These are phyloP conservation scores for Pseudohyphozyma bogoriensis DNA, from an alignment of 768 basidiomycete species.

Conservation along the genomic window DNA sequence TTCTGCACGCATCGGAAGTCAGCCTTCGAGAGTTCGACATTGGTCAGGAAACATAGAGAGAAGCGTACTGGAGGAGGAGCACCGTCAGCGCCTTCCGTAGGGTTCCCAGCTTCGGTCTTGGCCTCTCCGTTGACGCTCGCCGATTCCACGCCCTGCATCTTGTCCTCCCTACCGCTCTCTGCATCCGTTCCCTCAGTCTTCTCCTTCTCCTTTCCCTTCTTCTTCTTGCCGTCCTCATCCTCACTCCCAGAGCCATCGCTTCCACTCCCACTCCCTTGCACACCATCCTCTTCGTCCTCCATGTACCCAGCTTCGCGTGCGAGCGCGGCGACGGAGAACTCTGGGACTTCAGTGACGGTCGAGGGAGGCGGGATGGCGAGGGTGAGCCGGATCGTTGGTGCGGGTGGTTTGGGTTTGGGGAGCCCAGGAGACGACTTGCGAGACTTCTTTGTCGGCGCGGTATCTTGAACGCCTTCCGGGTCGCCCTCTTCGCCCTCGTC, in stretches of 20 bases:
- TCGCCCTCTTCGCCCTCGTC: neutral
- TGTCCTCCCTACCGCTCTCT: neutral
- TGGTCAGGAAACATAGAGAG: no score
- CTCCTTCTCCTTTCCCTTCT: neutral
- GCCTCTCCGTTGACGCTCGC: neutral
- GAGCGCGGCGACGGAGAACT: conserved; percentile 17
- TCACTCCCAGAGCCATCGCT: conserved; percentile 13
- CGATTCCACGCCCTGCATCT: conserved; percentile 6
- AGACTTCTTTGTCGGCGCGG: no score
- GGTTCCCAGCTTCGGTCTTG: neutral
- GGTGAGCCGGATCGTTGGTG: conserved; percentile 12
- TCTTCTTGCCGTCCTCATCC: conserved; percentile 5
- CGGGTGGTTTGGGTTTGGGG: conserved; percentile 3
- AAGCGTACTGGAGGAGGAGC: neutral
- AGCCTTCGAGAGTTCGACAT: no score
- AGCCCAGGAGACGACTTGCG: conserved; percentile 16
- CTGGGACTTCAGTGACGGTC: neutral
- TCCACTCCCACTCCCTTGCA: neutral
- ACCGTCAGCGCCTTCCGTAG: neutral
- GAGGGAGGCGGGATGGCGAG: conserved; percentile 6
- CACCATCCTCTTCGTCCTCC: neutral
- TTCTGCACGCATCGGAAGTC: neutral
- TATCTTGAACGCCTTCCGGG: neutral
- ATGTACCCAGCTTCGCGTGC: conserved; percentile 13
- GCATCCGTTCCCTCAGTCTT: conserved; percentile 5